Conservation (phyloP, 1,284 basidiomycete genomes). For the Sanghuangporus sanghuang region DNA sequence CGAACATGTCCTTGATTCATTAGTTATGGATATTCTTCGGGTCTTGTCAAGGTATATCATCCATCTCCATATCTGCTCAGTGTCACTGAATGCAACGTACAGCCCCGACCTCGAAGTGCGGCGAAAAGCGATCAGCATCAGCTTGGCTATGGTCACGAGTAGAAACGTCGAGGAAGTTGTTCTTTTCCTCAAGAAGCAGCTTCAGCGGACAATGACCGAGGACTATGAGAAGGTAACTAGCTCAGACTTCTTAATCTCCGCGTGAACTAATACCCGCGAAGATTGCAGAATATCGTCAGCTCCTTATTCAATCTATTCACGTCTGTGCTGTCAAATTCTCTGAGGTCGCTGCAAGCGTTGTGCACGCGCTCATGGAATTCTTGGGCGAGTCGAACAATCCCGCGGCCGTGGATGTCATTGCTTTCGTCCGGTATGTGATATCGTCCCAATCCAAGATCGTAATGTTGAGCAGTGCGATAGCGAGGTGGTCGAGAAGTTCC, state of each 20-base stretch:
- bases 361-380: constrained; percentile 98
- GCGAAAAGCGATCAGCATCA: constrained; percentile 86
- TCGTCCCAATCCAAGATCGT: not conserved
- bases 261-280: constrained; percentile 28
- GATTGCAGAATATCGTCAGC: constrained; percentile 92
- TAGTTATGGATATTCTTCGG: constrained; percentile 96
- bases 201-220: constrained; percentile 86
- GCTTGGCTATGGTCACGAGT: constrained; percentile 91
- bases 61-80: not conserved
- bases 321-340: constrained; percentile 96
- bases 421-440: constrained; percentile 76
- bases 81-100: constrained; percentile 5
- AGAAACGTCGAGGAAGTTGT: constrained; percentile 98
- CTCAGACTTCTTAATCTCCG: not conserved
- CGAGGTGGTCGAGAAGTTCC: constrained; percentile 99
- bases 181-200: constrained; percentile 94
- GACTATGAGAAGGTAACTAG: constrained; percentile 75
- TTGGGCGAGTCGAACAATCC: constrained; percentile 95
- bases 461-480: constrained; percentile 31
- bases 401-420: constrained; percentile 91
- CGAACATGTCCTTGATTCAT: constrained; percentile 85
- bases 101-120: constrained; percentile 97
- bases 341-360: constrained; percentile 96
- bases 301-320: constrained; percentile 97
- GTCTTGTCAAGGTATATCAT: constrained; percentile 67